Conservation (phyloP, 306 rosid genomes). For the Morella rubra region DNA sequence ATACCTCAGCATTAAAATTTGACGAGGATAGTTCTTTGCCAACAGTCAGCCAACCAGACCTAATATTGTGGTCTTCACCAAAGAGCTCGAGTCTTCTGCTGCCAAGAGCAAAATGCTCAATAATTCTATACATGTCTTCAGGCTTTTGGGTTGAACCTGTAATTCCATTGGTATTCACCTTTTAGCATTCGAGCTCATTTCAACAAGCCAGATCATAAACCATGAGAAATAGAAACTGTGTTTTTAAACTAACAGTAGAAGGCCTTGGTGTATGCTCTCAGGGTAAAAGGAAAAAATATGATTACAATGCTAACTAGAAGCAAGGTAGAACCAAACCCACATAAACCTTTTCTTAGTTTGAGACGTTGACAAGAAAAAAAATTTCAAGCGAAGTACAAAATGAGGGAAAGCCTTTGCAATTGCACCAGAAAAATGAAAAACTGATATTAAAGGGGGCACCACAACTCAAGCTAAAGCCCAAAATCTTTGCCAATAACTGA, state of each 20-base stretch:
- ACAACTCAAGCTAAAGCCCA: background rate
- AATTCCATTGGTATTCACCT: slow-evolving; percentile 19
- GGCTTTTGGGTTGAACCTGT: slow-evolving; percentile 99
- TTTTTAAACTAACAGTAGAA: slow-evolving; percentile 17
- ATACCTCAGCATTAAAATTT: slow-evolving; percentile 80
- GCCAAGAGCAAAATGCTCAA: slow-evolving; percentile 99
- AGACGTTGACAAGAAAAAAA: slow-evolving; percentile 4
- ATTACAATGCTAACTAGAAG: too few relatives aligned
- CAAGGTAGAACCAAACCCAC: background rate
- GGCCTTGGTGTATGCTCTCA: background rate
- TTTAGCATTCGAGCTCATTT: slow-evolving; percentile 12
- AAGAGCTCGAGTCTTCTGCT: slow-evolving; percentile 94
- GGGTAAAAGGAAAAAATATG: background rate
- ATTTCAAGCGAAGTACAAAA: background rate
- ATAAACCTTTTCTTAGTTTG: background rate
- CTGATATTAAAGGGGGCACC: background rate
- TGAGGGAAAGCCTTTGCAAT: background rate
- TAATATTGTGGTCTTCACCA: slow-evolving; percentile 98
- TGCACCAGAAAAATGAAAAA: slow-evolving; percentile 1
- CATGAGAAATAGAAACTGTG: background rate
- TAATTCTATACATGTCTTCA: slow-evolving; percentile 95
- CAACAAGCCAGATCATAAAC: slow-evolving; percentile 15
- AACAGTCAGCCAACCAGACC: slow-evolving; percentile 89
- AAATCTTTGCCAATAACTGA: background rate
- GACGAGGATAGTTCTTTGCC: slow-evolving; percentile 87